These are phyloP conservation scores for Emergomyces pasteurianus DNA, from an alignment of 2,329 filamentous ascomycete species.

Conservation along the genomic window DNA sequence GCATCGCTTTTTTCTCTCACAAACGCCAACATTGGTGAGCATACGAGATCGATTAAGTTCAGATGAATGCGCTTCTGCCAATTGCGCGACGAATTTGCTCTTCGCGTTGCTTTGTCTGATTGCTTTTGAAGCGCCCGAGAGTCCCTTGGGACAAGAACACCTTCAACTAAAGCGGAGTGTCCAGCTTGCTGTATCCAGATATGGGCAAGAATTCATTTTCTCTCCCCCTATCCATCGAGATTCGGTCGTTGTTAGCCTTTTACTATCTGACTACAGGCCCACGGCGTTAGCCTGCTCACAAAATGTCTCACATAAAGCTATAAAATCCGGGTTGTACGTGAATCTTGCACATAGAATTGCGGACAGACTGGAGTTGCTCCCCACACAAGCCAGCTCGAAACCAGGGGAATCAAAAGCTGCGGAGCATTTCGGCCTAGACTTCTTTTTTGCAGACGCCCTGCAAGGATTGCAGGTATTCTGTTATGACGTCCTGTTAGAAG, in stretches of 20 bases:
- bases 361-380: constrained; percentile 5
- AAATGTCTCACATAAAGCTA: constrained; percentile 6
- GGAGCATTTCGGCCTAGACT: constrained; percentile 4
- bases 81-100: constrained; percentile 10
- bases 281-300: constrained; percentile 10
- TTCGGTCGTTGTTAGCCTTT: constrained; percentile 8
- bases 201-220: constrained; percentile 13
- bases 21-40: constrained; percentile 7
- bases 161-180: constrained; percentile 2
- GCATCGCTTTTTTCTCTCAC: constrained; percentile 11
- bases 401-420: neutral
- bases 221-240: constrained; percentile 10
- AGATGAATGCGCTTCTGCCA: neutral
- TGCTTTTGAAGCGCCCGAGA: constrained; percentile 4
- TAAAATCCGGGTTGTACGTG: constrained; percentile 10
- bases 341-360: constrained; percentile 8
- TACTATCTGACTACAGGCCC: constrained; percentile 11
- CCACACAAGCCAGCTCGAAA: constrained; percentile 2
- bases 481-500: constrained; percentile 5
- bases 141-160: neutral
- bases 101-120: constrained; percentile 9
- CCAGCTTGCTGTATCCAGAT: constrained; percentile 9
- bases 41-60: constrained; percentile 7
- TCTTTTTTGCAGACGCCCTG: constrained; percentile 4
- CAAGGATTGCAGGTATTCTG: constrained; percentile 6